Evolutionary conservation across 176 grass and related monocot genomes (phyloP).

Genomic region (Hordeum vulgare): DNA sequence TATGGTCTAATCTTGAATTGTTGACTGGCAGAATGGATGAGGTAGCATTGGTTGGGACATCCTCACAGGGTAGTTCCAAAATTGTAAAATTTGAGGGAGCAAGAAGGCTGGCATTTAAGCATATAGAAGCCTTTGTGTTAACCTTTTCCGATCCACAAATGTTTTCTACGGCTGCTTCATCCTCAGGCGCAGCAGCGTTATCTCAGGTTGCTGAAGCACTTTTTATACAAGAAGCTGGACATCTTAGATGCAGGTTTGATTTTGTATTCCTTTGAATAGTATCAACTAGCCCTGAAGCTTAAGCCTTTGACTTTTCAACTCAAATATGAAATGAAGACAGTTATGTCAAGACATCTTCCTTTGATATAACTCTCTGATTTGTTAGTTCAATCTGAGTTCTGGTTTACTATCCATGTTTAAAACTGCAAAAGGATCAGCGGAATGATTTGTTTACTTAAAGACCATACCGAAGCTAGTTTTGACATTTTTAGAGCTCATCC

Average conservation of each 20-base stretch:
- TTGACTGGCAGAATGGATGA: conserved; percentile 85
- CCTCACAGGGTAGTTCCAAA: conserved; percentile 65
- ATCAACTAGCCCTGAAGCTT: not conserved
- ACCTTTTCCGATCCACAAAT: conserved; percentile 86
- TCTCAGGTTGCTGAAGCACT: conserved; percentile 73
- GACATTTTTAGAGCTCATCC: not conserved
- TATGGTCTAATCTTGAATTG: conserved; percentile 18
- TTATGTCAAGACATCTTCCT: not conserved
- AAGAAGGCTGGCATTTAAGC: conserved; percentile 95
- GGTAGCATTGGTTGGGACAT: conserved; percentile 76
- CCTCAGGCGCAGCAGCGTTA: conserved; percentile 57
- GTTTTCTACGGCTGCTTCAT: conserved; percentile 62
- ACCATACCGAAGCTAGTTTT: not conserved
- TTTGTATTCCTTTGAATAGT: conserved; percentile 1
- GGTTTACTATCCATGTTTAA: not conserved
- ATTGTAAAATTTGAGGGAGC: conserved; percentile 79
- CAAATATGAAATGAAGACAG: not conserved
- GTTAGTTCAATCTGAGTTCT: not conserved
- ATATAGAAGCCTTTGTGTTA: conserved; percentile 84
- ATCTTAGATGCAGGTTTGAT: conserved; percentile 93
- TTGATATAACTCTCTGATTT: not conserved
- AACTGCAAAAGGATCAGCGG: not conserved
- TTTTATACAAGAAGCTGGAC: conserved; percentile 94
- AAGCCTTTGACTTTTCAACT: not conserved
- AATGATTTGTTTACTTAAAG: not conserved